A percentile compares a stretch with the other conserved stretches of the same genome.
Evolutionary conservation across 176 grass and related monocot species (phyloP).

Genomic region (Oryza meridionalis): DNA sequence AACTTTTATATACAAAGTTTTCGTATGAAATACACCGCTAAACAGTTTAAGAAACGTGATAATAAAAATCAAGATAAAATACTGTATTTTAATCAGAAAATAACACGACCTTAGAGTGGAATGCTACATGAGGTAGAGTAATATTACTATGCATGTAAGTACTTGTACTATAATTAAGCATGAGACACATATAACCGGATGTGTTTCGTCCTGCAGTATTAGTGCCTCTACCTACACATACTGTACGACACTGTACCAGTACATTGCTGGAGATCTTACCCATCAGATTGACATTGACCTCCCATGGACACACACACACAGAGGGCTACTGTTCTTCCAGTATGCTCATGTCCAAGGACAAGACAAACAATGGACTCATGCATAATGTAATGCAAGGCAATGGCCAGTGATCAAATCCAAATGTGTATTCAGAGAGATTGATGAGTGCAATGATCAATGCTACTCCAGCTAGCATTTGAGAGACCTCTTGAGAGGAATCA

Average conservation of each 20-base stretch:
- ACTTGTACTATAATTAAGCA: no score
- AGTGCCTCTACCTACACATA: background rate
- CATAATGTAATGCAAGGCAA: background rate
- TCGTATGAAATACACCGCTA: no score
- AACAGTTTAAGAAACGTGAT: no score
- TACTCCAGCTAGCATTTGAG: background rate
- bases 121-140: no score
- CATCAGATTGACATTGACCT: conserved; percentile 22
- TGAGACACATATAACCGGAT: no score
- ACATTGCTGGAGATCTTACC: background rate
- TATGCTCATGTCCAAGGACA: background rate
- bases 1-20: no score
- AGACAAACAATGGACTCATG: background rate
- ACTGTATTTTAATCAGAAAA: no score
- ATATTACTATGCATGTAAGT: no score
- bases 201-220: background rate
- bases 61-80: no score
- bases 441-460: background rate
- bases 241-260: background rate
- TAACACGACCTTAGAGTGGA: no score
- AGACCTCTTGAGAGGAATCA: conserved; percentile 4
- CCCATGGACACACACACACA: background rate
- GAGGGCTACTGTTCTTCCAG: background rate
- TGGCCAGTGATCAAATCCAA: background rate
- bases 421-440: background rate